A percentile compares a stretch with the other conserved stretches of the same genome.
Evolutionary conservation across 179 eudicot species (phyloP).

Genomic region (Silene noctiflora): DNA sequence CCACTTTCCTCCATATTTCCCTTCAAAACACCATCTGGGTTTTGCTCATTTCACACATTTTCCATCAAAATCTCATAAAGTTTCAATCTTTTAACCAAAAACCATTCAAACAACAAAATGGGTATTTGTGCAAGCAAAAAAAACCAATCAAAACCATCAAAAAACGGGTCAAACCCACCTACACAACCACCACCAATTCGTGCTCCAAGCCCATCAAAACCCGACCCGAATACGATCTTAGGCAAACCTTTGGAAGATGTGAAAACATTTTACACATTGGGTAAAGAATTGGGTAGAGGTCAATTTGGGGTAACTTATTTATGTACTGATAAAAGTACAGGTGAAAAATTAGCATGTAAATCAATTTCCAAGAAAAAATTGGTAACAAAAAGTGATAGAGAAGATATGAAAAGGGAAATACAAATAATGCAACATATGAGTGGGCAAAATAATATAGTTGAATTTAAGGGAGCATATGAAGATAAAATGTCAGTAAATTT

Average conservation of each 20-base stretch:
- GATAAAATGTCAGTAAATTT: constrained; percentile 38
- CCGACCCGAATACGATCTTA: constrained; percentile 31
- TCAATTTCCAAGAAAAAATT: constrained; percentile 46
- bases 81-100: too few species aligned
- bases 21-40: constrained; percentile 1
- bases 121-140: constrained; percentile 54
- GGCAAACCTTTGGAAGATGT: constrained; percentile 47
- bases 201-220: constrained; percentile 27
- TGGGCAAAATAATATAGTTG: constrained; percentile 46
- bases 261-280: constrained; percentile 31
- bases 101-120: constrained; percentile 32
- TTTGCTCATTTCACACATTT: not conserved
- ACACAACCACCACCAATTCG: constrained; percentile 25
- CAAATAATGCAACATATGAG: constrained; percentile 52
- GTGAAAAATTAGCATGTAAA: constrained; percentile 40
- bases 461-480: constrained; percentile 47
- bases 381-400: constrained; percentile 44
- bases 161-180: constrained; percentile 9
- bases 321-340: constrained; percentile 35
- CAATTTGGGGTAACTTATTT: constrained; percentile 50
- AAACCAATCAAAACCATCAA: constrained; percentile 6
- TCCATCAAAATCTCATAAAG: not conserved
- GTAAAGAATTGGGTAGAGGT: constrained; percentile 45
- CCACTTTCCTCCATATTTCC: not conserved
- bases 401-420: constrained; percentile 48